These are phyloP conservation scores for Tulasnella sp. DNA, from an alignment of 768 basidiomycete genomes.

Conservation along the genomic window DNA sequence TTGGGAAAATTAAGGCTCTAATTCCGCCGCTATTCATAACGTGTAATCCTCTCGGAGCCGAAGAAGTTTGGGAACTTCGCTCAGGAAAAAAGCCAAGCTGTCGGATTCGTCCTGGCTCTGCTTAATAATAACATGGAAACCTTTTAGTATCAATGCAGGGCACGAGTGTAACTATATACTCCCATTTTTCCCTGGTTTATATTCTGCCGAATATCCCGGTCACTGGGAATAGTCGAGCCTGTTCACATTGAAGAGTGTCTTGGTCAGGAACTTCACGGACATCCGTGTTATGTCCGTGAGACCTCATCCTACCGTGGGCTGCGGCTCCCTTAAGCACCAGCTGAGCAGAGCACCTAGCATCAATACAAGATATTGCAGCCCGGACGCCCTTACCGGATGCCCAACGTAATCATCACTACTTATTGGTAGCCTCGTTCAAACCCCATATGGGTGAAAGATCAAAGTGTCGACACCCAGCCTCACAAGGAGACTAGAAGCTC, in stretches of 20 bases:
- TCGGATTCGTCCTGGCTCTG: neutral
- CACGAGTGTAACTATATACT: too few relatives aligned
- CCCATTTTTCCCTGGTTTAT: too few relatives aligned
- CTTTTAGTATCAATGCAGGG: too few relatives aligned
- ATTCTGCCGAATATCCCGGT: too few relatives aligned
- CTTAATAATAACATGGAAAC: neutral
- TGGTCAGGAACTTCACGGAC: neutral
- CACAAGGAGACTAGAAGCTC: too few relatives aligned
- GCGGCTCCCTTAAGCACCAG: neutral
- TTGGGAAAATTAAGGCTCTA: neutral
- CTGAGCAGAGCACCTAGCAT: neutral
- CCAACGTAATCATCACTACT: neutral
- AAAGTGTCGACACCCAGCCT: too few relatives aligned
- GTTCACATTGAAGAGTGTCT: too few relatives aligned
- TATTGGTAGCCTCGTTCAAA: neutral
- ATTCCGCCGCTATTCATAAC: neutral
- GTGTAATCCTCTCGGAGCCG: neutral
- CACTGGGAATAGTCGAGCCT: too few relatives aligned
- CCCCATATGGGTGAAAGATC: neutral
- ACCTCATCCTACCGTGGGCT: neutral
- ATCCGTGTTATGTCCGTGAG: neutral
- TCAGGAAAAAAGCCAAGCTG: neutral
- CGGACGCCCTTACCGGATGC: neutral
- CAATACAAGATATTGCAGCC: neutral
- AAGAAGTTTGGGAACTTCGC: neutral